These are phyloP conservation scores for Colletotrichum chlorophyti DNA, from an alignment of 2,329 filamentous ascomycete genomes.

Conservation along the genomic window DNA sequence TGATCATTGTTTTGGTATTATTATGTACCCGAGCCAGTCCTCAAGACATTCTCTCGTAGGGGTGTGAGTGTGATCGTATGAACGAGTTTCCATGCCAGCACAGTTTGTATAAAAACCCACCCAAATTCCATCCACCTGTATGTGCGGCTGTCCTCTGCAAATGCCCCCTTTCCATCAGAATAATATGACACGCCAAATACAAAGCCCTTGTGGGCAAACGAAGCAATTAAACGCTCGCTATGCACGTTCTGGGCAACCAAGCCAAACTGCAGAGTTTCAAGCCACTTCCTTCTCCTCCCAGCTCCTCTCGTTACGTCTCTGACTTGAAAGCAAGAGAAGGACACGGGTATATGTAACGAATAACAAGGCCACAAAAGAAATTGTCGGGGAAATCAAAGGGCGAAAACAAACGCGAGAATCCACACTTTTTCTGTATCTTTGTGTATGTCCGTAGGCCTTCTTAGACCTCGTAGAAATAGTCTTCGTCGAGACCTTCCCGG, in stretches of 20 bases:
- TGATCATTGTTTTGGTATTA: not conserved
- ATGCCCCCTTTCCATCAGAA: not conserved
- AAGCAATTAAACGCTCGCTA: constrained; percentile 21
- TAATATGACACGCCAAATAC: not conserved
- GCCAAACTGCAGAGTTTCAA: constrained; percentile 1
- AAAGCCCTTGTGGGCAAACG: constrained; percentile 3
- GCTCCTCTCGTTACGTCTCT: constrained; percentile 17
- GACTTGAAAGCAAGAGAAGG: constrained; percentile 9
- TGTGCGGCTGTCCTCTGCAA: constrained; percentile 7
- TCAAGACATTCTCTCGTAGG: constrained; percentile 8
- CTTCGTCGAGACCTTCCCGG: constrained; percentile 84
- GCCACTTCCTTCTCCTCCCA: too few relatives aligned
- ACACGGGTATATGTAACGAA: constrained; percentile 26
- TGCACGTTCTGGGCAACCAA: constrained; percentile 14
- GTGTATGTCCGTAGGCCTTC: too few relatives aligned
- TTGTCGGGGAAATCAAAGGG: not conserved
- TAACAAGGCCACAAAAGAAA: constrained; percentile 19
- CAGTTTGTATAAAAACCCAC: constrained; percentile 1
- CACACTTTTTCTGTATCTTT: too few relatives aligned
- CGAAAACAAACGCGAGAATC: not conserved
- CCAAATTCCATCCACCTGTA: not conserved
- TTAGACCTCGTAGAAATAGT: constrained; percentile 89
- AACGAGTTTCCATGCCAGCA: constrained; percentile 12
- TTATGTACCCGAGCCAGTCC: constrained; percentile 18
- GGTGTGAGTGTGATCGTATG: constrained; percentile 18